Evolutionary conservation across 495 filamentous ascomycete species (phyloP), one percentile per base, ranked within the genome.

Genomic region (Neurospora tetraspora): DNA sequence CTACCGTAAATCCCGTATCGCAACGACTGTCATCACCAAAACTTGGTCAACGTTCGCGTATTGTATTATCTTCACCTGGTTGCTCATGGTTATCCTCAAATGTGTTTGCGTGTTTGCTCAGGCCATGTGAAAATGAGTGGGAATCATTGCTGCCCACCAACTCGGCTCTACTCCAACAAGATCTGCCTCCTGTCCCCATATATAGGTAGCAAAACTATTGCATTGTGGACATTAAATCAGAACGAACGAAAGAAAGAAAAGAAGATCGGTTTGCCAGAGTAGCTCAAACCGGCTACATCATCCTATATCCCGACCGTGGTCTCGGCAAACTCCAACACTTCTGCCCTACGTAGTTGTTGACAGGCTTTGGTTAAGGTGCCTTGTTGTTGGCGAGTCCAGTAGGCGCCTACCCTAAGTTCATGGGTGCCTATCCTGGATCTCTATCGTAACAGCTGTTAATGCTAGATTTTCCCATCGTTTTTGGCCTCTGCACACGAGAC

Each of bases 381-480:
- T 10, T 65, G 53, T 61, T 34, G 53, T 61, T 61, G 23, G 53
- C 53, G 53, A 61, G 53, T 36, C 53, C 53, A 65, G 7, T 65
- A 14, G 53, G 53, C 53, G 27, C 27, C 53, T 34, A 7, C 0
- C 14, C 8, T 6, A 34, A 8, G 27, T 65, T 16, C 7, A 3
- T 34, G 53, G 5, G 27, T 9, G 53, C 53, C 27, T 59, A 59
- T 59, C 47, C 20, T 59, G 47, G 2, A 14, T 65, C 27, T 34
- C 53, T 34, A 31, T 14, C 47, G 23, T 27, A 18, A 34, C 27
- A 34, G 23, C 14, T 34, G 27, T 36, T 2, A 18, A 65, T 38
- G 78, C 71, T 69, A 73, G 68, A 92, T 84, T 80, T 92, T 93
- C 70, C 91, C 78, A 0, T 80, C 78, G 34, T 75, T 76, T 40